Base-by-base conservation (phyloP, 176 grass and related monocot genomes). In the Triticum urartu region DNA sequence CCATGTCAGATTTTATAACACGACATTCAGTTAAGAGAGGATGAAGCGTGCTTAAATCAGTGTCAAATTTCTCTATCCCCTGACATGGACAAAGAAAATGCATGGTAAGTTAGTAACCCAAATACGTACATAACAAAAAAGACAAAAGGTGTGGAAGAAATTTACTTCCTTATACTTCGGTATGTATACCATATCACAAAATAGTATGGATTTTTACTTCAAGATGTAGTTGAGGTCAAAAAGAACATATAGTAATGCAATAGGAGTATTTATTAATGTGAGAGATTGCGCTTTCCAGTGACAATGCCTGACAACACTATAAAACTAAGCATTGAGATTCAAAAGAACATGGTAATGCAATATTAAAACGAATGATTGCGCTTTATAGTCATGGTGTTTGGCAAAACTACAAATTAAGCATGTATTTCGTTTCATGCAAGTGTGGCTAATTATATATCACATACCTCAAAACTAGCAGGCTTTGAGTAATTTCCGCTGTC, bases 401-500 rank as follows among this genome's bases (percentile, higher is more conserved):
- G 47, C 1, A 13, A 50, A 50, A 50, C 47, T 50, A 13, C 47
- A 50, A 50, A 50, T 1, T 2, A 15, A 50, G 1, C 47, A 50
- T 15, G 0, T 15, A 50, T 15, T 14, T 15, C 14, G 47, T 48
- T 5, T 48, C 47, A 50, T 50, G 47, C 47, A 5, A 5, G 13
- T 15, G 47, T 50, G 13, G 13, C 47, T 50, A 50, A 50, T 50
- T 15, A 50, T 50, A 68, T 5, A n/a, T 78, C 18, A 64, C 8
- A 24, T 83, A 94, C 95, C 89, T 98, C 74, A 84, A 98, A 92
- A 78, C 79, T 86, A 79, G 95, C 95, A 84, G 95, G 91, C 87
- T 94, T 93, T 3, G 95, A 98, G 78, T 89, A 94, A 68, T 98
- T 98, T 64, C 92, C 91, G 38, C 93, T 92, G 81, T 98, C 91